phyloP scores from a whole-genome alignment of 2,329 filamentous ascomycete species.

The Cladosporium velox region DNA sequence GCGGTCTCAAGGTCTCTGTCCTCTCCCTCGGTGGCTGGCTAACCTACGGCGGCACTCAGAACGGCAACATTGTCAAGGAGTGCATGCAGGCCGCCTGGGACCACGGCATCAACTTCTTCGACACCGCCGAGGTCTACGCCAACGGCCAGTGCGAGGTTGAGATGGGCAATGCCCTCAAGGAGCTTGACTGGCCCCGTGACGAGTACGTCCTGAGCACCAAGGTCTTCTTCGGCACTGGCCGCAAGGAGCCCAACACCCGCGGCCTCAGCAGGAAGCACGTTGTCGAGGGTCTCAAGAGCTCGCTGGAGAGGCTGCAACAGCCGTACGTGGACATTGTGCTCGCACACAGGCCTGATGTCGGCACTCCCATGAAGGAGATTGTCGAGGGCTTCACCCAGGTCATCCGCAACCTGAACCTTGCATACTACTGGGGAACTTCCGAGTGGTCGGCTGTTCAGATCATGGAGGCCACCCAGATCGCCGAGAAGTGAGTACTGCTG shows the following conservation, averaged over 20 bases:
- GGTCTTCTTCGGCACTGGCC: conserved; percentile 55
- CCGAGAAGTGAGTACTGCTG: conserved; percentile 41
- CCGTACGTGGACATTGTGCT: conserved; percentile 69
- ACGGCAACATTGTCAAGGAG: conserved; percentile 53
- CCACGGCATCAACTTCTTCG: conserved; percentile 52
- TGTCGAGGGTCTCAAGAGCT: conserved; percentile 60
- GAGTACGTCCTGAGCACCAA: conserved; percentile 47
- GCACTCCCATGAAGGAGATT: conserved; percentile 54
- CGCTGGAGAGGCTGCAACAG: conserved; percentile 60
- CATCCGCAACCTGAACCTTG: conserved; percentile 58
- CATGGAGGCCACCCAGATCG: conserved; percentile 57
- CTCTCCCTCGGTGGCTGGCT: conserved; percentile 51
- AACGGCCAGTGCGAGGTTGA: conserved; percentile 64
- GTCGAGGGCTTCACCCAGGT: conserved; percentile 57
- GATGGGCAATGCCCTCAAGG: conserved; percentile 53
- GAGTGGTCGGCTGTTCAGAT: conserved; percentile 64
- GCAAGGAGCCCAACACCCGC: conserved; percentile 60
- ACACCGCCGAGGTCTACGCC: conserved; percentile 56
- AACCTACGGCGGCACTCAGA: conserved; percentile 54
- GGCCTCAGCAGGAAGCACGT: conserved; percentile 54
- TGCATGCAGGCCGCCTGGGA: conserved; percentile 53
- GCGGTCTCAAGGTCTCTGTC: conserved; percentile 54
- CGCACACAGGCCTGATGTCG: conserved; percentile 60
- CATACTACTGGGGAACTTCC: conserved; percentile 64
- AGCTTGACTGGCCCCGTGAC: conserved; percentile 51